Evolutionary conservation across 768 basidiomycete genomes (phyloP).

Genomic region (Suillus weaverae): DNA sequence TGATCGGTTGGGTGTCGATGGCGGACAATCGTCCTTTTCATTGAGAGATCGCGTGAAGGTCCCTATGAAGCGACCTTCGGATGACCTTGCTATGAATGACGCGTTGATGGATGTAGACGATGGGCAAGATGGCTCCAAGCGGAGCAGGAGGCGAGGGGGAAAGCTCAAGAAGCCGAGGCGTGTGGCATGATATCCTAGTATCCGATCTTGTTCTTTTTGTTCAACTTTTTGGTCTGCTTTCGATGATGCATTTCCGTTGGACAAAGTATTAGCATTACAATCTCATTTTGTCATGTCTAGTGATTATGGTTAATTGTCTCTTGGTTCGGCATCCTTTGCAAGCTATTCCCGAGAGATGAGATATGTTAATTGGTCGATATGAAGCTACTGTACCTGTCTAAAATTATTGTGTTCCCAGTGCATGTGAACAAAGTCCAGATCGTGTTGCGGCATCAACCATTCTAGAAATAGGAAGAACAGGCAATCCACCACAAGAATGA

Average conservation of each 20-base stretch:
- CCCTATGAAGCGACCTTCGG: conserved; percentile 32
- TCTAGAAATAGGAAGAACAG: conserved; percentile 85
- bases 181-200: conserved; percentile 11
- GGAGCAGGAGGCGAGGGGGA: conserved; percentile 22
- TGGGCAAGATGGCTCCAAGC: conserved; percentile 24
- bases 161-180: conserved; percentile 23
- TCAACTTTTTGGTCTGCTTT: not conserved
- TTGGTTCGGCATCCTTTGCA: conserved; percentile 10
- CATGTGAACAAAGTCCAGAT: conserved; percentile 70
- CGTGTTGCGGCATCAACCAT: conserved; percentile 76
- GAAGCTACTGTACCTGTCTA: conserved; percentile 27
- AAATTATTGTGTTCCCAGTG: conserved; percentile 55
- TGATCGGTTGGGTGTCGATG: conserved; percentile 37
- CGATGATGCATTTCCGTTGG: conserved; percentile 6
- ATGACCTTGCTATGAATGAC: conserved; percentile 26
- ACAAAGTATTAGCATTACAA: conserved; percentile 3
- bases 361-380: not conserved
- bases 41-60: conserved; percentile 41
- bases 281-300: not conserved
- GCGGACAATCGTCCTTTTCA: conserved; percentile 10
- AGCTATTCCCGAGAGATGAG: conserved; percentile 9
- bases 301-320: not conserved
- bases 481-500: conserved; percentile 87
- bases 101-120: conserved; percentile 18
- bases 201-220: not conserved